Evolutionary conservation across 495 filamentous ascomycete genomes (phyloP), one percentile per base, ranked within the genome.

Genomic region (Hypoxylon lenormandii): DNA sequence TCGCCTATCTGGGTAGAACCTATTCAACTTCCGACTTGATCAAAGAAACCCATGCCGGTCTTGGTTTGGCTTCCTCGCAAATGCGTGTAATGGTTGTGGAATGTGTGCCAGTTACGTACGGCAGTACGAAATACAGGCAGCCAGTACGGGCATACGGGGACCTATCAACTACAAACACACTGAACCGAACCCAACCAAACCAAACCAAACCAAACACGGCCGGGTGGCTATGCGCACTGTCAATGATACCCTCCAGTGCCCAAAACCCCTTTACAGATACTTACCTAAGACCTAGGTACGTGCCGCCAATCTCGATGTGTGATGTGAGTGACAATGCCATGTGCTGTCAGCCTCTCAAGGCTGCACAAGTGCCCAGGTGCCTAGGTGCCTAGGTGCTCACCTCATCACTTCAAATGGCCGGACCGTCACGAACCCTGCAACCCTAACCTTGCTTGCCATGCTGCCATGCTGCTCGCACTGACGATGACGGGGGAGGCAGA

Each of bases 291-390:
- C n/a, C n/a, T n/a, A n/a, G 2, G 23, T 26, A 52, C 5, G 57
- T 64, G 28, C 57, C 57, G 58, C 51, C 51, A 62, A 66, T 71
- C 57, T 59, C 62, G 58, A 71, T 71, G 45, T 30, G 53, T 51
- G 23, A 16, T 71, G 62, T 18, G 67, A 42, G 56, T 66, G 57
- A 12, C 68, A 62, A 28, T 70, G 68, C 68, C 68, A 71, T 71
- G 68, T 71, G 68, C 62, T 55, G 62, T 71, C 57, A 71, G 62
- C 68, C 68, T 59, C 57, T 55, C 52, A 40, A 62, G 52, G 57
- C 61, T 56, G 30, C 30, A 3, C 6, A 33, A 7, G 6, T 33
- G 23, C 23, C 23, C 5, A 5, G 23, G 23, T 11, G 30, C 30
- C 30, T 11, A 33, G 30, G 6, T 33, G 23, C 23, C 23, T 26